These are phyloP conservation scores for Metarhizium sp. DNA, from an alignment of 2,329 filamentous ascomycete species.

Conservation along the genomic window DNA sequence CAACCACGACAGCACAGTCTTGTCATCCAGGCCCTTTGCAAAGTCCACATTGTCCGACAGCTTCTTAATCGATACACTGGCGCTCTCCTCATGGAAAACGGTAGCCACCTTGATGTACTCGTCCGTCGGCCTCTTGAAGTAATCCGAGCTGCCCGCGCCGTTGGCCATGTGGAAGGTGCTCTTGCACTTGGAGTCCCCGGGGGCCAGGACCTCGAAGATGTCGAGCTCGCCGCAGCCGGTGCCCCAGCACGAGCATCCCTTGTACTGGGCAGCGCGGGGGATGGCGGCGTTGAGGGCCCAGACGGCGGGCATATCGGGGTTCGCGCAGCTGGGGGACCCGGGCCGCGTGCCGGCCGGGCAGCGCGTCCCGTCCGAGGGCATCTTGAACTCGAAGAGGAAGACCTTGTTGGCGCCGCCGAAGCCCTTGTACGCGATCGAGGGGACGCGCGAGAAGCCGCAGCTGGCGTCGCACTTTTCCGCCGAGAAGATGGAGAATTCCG, in stretches of 20 bases:
- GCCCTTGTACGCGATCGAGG: conserved; percentile 46
- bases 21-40: conserved; percentile 25
- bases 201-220: conserved; percentile 60
- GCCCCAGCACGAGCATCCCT: conserved; percentile 63
- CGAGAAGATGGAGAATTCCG: conserved; percentile 38
- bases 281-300: conserved; percentile 71
- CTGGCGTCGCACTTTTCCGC: conserved; percentile 30
- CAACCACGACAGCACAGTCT: conserved; percentile 27
- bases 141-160: conserved; percentile 59
- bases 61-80: conserved; percentile 46
- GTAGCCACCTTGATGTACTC: conserved; percentile 54
- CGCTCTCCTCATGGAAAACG: conserved; percentile 44
- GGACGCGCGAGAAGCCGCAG: conserved; percentile 35
- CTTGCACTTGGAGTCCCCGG: conserved; percentile 58
- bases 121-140: conserved; percentile 56
- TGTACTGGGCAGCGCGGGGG: conserved; percentile 61
- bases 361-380: conserved; percentile 51
- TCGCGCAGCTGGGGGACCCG: conserved; percentile 24
- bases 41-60: conserved; percentile 30
- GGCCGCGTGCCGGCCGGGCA: conserved; percentile 18
- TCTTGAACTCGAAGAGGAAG: conserved; percentile 65
- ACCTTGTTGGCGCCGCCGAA: conserved; percentile 62
- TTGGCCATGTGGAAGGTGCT: conserved; percentile 59
- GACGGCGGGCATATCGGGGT: conserved; percentile 61
- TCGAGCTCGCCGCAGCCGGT: conserved; percentile 66